Evolutionary conservation across 176 grass and related monocot genomes (phyloP).

Genomic region (Triticum urartu): DNA sequence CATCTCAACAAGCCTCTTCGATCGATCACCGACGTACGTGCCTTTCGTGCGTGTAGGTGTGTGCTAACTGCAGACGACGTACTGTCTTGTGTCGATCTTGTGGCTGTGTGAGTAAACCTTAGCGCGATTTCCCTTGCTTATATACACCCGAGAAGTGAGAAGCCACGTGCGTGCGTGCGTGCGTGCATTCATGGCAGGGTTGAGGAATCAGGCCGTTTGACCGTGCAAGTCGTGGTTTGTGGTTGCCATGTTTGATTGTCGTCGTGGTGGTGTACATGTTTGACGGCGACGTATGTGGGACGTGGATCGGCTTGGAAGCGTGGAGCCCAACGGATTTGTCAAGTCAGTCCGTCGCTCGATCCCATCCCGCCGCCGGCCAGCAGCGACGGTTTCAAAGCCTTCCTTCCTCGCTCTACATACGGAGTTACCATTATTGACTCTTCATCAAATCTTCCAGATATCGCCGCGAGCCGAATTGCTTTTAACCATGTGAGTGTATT

Average conservation of each 20-base stretch:
- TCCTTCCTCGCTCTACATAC: not conserved
- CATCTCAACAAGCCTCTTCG: not conserved
- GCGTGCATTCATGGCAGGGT: not conserved
- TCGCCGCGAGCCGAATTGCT: too few relatives aligned
- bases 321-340: too few relatives aligned
- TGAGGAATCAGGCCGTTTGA: not conserved
- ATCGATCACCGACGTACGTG: not conserved
- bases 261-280: not conserved
- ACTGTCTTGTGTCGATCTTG: not conserved
- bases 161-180: not conserved
- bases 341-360: too few relatives aligned
- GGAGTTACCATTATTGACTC: not conserved
- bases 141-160: not conserved
- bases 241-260: conserved; percentile 8
- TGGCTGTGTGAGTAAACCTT: not conserved
- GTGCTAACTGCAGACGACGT: not conserved
- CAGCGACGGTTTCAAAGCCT: not conserved
- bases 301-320: too few relatives aligned
- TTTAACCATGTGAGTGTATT: too few relatives aligned
- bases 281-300: not conserved
- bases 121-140: not conserved
- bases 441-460: too few relatives aligned
- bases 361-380: not conserved
- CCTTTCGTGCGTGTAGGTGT: not conserved
- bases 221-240: not conserved